These are phyloP conservation scores for Sugiyamaella neomexicana DNA, from an alignment of 1,139 yeast genomes.

Conservation along the genomic window DNA sequence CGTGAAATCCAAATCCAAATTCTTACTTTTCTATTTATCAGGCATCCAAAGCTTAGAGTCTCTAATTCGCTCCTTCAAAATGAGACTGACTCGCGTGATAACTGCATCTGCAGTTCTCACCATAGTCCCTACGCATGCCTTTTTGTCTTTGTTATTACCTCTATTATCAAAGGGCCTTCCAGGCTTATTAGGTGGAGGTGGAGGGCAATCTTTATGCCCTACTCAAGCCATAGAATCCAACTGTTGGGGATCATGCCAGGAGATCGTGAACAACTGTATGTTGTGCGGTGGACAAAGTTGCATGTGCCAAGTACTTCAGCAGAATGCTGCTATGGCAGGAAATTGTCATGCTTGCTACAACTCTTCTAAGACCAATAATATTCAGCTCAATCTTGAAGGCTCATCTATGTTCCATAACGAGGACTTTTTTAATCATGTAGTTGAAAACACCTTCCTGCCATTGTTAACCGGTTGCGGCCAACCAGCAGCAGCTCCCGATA, in stretches of 20 bases:
- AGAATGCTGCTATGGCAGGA: conserved; percentile 24
- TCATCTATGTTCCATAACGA: conserved; percentile 25
- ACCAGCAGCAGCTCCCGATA: conserved; percentile 9
- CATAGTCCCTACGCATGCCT: conserved; percentile 7
- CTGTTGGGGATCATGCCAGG: conserved; percentile 31
- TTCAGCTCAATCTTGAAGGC: conserved; percentile 27
- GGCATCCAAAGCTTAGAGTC: neutral
- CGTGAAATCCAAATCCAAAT: neutral
- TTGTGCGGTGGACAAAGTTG: conserved; percentile 27
- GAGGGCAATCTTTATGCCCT: conserved; percentile 3
- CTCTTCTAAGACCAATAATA: conserved; percentile 21
- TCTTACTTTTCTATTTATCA: neutral
- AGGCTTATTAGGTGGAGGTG: neutral
- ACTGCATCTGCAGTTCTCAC: conserved; percentile 10
- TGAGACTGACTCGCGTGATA: conserved; percentile 9
- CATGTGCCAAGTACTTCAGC: conserved; percentile 20
- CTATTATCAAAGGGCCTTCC: too few species aligned
- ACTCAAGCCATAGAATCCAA: conserved; percentile 21
- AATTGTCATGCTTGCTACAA: conserved; percentile 29
- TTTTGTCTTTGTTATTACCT: conserved; percentile 3
- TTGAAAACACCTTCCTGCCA: conserved; percentile 28
- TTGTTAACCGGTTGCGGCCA: conserved; percentile 26
- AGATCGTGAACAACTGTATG: conserved; percentile 24
- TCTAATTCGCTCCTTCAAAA: conserved; percentile 11
- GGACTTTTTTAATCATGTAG: conserved; percentile 29